Evolutionary conservation across 2,329 filamentous ascomycete genomes (phyloP), one percentile per base, ranked within the genome.

Genomic region (Calonectria honghensis): DNA sequence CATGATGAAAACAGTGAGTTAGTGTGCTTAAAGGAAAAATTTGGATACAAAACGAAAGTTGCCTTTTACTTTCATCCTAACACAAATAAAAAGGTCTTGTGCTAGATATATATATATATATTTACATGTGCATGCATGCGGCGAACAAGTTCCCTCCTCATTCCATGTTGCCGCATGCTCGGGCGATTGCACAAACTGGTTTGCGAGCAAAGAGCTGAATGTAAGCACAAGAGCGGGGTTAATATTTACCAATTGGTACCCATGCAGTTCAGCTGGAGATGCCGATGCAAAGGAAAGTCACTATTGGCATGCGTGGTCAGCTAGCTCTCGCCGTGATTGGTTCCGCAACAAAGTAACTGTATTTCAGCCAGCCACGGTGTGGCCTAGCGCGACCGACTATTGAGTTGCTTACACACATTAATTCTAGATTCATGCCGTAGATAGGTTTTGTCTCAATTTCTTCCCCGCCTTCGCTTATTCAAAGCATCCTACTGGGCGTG

Each of bases 401-500:
- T 59, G 52, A 59, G 31, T 14, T n/a, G 31, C 52, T 37, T 20
- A n/a, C 16, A 32, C 52, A n/a, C 32, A 59, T 59, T 24, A n/a
- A 37, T 20, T 16, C 27, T 6, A 13, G 32, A 24, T 7, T 59
- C 18, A 35, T 6, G 27, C 6, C 31, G 31, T 20, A 37, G 20
- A 18, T 16, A 35, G 1, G 9, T 35, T 32, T 32, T 37, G 20
- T 35, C 10, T n/a, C 54, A 61, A 16, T 37, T 61, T 27, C 11
- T 61, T 24, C 54, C 20, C 54, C 54, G 54, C 54, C 5, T 61
- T 61, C 54, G 54, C 54, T 61, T 61, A 61, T 39, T 61, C n/a
- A 3, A 7, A 24, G 54, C 54, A 61, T 37, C 18, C 32, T n/a
- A 61, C 35, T 61, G 32, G 54, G 32, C 4, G 24, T 10, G 11